phyloP scores from a whole-genome alignment of 2,329 filamentous ascomycete genomes.

The Paecilomyces niveus region DNA sequence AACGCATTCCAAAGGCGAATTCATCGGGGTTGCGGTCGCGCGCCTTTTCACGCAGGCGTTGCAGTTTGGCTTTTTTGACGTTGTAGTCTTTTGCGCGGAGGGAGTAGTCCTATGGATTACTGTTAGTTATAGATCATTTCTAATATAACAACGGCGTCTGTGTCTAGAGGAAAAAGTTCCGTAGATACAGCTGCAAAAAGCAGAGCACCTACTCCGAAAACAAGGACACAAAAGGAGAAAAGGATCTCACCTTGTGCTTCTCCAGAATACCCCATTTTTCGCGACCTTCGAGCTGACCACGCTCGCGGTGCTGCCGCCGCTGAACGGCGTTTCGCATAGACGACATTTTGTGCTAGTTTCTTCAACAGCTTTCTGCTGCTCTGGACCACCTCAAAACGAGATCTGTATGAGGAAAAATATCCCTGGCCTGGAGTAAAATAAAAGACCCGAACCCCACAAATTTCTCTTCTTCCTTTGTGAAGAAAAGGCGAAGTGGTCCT shows the following conservation, averaged over 20 bases:
- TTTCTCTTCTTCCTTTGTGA: neutral
- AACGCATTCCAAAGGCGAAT: slow-evolving; percentile 60
- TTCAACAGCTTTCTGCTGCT: neutral
- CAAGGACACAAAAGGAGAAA: slow-evolving; percentile 2
- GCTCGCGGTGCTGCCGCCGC: slow-evolving; percentile 80
- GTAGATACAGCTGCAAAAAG: neutral
- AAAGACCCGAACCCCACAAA: neutral
- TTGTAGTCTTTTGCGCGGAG: slow-evolving; percentile 60
- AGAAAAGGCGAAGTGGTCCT: neutral
- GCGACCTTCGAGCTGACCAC: slow-evolving; percentile 77
- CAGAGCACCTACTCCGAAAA: neutral
- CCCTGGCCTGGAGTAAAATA: neutral
- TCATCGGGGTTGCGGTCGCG: slow-evolving; percentile 59
- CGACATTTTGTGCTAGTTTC: slow-evolving; percentile 38
- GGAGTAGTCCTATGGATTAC: slow-evolving; percentile 49
- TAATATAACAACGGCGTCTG: too few relatives aligned
- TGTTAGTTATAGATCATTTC: too few relatives aligned
- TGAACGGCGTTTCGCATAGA: slow-evolving; percentile 59
- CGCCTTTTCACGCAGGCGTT: slow-evolving; percentile 53
- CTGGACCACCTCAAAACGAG: neutral
- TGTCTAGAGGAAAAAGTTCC: too few relatives aligned
- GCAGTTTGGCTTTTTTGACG: slow-evolving; percentile 53
- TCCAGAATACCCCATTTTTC: slow-evolving; percentile 85
- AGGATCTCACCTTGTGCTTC: slow-evolving; percentile 69
- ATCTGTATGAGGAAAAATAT: neutral